phyloP scores from a whole-genome alignment of 2,329 filamentous ascomycete genomes.

The Phialemoniopsis sp. region DNA sequence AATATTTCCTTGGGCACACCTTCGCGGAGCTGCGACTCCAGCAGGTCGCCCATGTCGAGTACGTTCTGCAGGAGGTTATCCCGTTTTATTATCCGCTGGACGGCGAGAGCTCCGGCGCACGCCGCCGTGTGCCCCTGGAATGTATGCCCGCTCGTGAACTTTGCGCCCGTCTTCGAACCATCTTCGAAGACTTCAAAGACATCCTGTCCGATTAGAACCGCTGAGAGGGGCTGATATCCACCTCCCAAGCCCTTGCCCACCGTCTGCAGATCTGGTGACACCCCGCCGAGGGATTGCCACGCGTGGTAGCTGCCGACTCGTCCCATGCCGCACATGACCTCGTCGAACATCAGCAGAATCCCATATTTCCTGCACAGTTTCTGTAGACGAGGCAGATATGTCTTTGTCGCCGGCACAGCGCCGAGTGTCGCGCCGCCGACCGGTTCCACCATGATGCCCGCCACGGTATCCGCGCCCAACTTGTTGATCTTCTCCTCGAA shows the following conservation, averaged over 20 bases:
- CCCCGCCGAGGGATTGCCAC: slow-evolving; percentile 48
- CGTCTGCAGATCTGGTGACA: slow-evolving; percentile 51
- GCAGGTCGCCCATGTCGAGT: slow-evolving; percentile 40
- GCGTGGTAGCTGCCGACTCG: slow-evolving; percentile 56
- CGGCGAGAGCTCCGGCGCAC: slow-evolving; percentile 59
- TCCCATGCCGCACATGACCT: slow-evolving; percentile 69
- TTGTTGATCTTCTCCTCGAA: slow-evolving; percentile 58
- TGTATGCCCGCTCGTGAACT: slow-evolving; percentile 53
- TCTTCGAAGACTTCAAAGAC: slow-evolving; percentile 39
- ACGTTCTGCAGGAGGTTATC: slow-evolving; percentile 58
- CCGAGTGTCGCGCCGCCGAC: slow-evolving; percentile 67
- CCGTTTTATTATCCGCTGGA: slow-evolving; percentile 53
- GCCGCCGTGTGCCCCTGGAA: slow-evolving; percentile 57
- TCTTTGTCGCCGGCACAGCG: slow-evolving; percentile 60
- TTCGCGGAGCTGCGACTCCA: slow-evolving; percentile 43
- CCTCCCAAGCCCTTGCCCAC: slow-evolving; percentile 64
- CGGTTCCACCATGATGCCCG: slow-evolving; percentile 64
- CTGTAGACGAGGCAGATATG: slow-evolving; percentile 67
- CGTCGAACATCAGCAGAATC: slow-evolving; percentile 73
- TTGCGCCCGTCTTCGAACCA: slow-evolving; percentile 18
- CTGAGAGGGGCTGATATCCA: slow-evolving; percentile 60
- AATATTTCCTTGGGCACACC: too few species aligned
- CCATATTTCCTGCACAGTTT: slow-evolving; percentile 67
- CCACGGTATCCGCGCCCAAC: slow-evolving; percentile 58
- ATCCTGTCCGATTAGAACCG: slow-evolving; percentile 47